Base-by-base conservation (phyloP, 2,329 filamentous ascomycete species). In the Penicillium thymicola region DNA sequence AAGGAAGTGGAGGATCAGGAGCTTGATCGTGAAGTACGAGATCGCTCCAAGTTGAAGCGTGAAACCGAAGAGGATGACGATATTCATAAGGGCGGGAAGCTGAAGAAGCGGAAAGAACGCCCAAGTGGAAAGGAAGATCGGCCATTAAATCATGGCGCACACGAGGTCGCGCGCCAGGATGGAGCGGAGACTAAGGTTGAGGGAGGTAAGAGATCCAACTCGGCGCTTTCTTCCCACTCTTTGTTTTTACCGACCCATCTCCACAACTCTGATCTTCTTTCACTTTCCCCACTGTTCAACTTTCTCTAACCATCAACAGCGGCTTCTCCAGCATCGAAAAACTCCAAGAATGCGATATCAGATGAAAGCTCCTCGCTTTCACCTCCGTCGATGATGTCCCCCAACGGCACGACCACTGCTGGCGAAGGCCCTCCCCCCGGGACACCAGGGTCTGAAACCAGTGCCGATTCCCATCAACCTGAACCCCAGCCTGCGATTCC, bases 101-200 rank as follows among this genome's bases (percentile, higher is more conserved):
- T 88, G 62, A 92, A 90, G 80, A 92, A 90, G 78, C 86, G 89
- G 71, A 92, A 91, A 75, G 89, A 88, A 25, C 78, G 83, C 8
- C 85, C 87, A 56, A 79, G 73, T 52, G 76, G 83, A 32, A 84
- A 82, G 58, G 85, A 89, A 59, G 81, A 85, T 53, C 76, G 84
- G 42, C 84, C 84, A 25, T 76, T 83, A 50, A 79, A 80, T 34
- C 81, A 85, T 61, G 86, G 86, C 44, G 85, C 85, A 14, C 86
- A 88, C 74, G 83, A 82, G 51, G 56, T 87, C 28, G 81, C 84
- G 10, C 77, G 84, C 61, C 86, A 89, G 74, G 86, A 89, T 74
- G 86, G 85, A 8, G 77, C 79, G 18, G 83, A 85, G 58, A 75
- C 80, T 13, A 80, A 83, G 66, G 68, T 75, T 54, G 80, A 86